Evolutionary conservation across 768 basidiomycete genomes (phyloP), one percentile per base, ranked within the genome.

Genomic region (Sarcomyxa edulis): DNA sequence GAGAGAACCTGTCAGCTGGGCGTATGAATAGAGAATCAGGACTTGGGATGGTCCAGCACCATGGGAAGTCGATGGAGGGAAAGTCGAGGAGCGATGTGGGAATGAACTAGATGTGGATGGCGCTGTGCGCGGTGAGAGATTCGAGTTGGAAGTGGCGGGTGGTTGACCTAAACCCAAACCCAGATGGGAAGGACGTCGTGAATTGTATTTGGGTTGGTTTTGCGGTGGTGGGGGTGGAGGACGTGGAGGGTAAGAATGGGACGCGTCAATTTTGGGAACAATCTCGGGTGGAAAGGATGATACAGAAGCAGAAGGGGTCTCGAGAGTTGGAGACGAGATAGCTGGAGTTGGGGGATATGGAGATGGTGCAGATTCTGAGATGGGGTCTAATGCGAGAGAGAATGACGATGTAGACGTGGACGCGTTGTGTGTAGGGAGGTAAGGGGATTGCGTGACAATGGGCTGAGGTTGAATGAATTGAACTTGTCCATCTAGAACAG

Each of bases 11-110:
- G 75, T 63, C 22, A 93, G 70, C 41, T 92, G 86, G 0, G 81
- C 87, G 48, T 93, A 93, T 0, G 90, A 80, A 56, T 93, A 93
- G 2, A 93, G 71, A 14, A 93, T 75, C 12, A 87, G 62, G 46
- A 91, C 84, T 0, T 72, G 68, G n/a, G n/a, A n/a, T n/a, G n/a
- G n/a, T n/a, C n/a, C n/a, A n/a, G n/a, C n/a, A n/a, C n/a, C n/a
- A n/a, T n/a, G 72, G 60, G 51, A 76, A 72, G 11, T n/a, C n/a
- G n/a, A 67, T 56, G 3, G 69, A 60, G 12, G 68, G 55, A 42
- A 65, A 69, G 4, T 73, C 66, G 1, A 66, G 63, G 16, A 65
- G 67, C 10, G 61, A 58, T 2, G 53, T 41, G 33, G 35, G 14
- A 2, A 29, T 48, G 30, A 8, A 32, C 25, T 35, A 55, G 32